A percentile compares a stretch with the other conserved stretches of the same genome.
Evolutionary conservation across 306 rosid species (phyloP).

Genomic region (Elaeagnus macrophylla): DNA sequence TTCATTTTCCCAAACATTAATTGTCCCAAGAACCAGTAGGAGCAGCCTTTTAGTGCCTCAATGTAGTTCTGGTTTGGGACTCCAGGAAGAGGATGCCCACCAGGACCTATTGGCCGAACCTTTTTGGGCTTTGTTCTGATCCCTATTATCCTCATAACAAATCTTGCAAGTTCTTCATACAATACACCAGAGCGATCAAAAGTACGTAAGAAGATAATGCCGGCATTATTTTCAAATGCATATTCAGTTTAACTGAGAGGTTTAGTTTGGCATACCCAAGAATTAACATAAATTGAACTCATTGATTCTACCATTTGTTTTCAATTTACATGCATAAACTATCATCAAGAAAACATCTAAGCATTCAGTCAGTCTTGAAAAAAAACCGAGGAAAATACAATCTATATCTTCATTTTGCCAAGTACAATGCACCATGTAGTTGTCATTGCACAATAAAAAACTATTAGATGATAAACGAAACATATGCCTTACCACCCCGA

Average conservation of each 20-base stretch:
- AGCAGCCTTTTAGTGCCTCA: slow-evolving; percentile 60
- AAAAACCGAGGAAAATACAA: too few relatives aligned
- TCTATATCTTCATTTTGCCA: too few relatives aligned
- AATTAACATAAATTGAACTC: too few relatives aligned
- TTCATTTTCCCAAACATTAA: slow-evolving; percentile 76
- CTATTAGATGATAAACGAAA: slow-evolving; percentile 9
- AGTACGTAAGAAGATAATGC: slow-evolving; percentile 39
- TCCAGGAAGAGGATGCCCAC: slow-evolving; percentile 50
- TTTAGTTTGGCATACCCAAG: too few relatives aligned
- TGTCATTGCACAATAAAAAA: slow-evolving; percentile 15
- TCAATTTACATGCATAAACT: too few relatives aligned
- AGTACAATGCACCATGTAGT: slow-evolving; percentile 2
- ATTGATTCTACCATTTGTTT: too few relatives aligned
- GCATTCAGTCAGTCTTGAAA: too few relatives aligned
- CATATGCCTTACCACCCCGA: slow-evolving; percentile 61
- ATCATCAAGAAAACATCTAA: too few relatives aligned
- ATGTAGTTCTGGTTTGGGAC: slow-evolving; percentile 40
- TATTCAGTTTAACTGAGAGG: too few relatives aligned
- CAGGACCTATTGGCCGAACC: slow-evolving; percentile 46
- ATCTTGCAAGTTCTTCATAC: slow-evolving; percentile 89
- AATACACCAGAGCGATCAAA: slow-evolving; percentile 82
- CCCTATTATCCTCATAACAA: slow-evolving; percentile 70
- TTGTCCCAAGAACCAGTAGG: slow-evolving; percentile 81
- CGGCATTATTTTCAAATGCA: too few relatives aligned
- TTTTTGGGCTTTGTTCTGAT: slow-evolving; percentile 44